Evolutionary conservation across 2,329 filamentous ascomycete species (phyloP).

Genomic region (Epichloe sibirici): DNA sequence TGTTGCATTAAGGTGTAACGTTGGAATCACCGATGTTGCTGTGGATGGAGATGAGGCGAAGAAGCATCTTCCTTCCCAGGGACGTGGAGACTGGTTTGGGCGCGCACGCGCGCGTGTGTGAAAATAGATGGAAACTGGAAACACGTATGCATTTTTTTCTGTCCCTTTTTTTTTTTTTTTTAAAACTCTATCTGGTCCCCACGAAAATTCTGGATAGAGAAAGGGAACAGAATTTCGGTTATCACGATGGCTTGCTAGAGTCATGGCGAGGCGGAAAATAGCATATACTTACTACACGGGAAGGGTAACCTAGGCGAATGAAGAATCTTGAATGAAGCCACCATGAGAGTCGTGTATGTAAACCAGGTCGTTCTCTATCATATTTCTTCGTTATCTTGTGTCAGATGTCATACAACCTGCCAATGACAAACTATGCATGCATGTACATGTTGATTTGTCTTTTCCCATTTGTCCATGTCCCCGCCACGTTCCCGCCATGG

Average conservation of each 20-base stretch:
- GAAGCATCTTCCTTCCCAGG: no score
- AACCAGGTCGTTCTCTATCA: no score
- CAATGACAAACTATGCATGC: no score
- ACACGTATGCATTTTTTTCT: not conserved
- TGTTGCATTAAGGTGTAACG: constrained; percentile 6
- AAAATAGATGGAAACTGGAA: constrained; percentile 3
- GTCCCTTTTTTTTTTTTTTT: no score
- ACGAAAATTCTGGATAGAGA: constrained; percentile 4
- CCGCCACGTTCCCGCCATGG: no score
- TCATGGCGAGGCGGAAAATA: not conserved
- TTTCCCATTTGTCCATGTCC: no score
- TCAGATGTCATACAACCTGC: no score
- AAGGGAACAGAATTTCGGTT: not conserved
- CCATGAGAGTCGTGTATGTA: no score
- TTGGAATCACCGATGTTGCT: constrained; percentile 2
- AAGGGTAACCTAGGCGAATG: not conserved
- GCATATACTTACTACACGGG: not conserved
- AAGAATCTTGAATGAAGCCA: not conserved
- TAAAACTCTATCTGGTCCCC: not conserved
- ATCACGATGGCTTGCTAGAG: not conserved
- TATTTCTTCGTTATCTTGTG: no score
- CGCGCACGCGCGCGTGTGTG: not conserved
- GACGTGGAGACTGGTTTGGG: no score
- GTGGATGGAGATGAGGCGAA: no score
- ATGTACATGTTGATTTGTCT: no score